Percentiles rank a stretch among this genome's conserved stretches.
Evolutionary conservation across 495 filamentous ascomycete species (phyloP).

Genomic region (Apiosordaria backusii): DNA sequence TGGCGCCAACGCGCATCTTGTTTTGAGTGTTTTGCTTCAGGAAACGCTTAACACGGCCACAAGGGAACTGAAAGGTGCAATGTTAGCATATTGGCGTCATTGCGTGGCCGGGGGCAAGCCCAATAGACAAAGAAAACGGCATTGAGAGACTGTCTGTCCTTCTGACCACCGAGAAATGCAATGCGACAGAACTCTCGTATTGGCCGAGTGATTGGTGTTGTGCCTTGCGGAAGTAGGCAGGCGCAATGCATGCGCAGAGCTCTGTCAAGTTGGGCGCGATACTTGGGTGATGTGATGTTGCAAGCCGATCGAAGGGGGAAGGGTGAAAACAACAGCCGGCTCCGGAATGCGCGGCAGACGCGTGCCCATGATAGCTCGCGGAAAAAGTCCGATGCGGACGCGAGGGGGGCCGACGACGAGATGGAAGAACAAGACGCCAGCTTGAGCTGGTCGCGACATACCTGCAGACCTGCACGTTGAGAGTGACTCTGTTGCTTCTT

Average conservation of each 20-base stretch:
- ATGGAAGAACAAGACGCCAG: constrained; percentile 16
- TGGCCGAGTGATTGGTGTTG: too few relatives aligned
- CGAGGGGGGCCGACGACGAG: constrained; percentile 6
- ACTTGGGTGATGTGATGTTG: background rate
- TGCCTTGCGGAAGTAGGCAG: background rate
- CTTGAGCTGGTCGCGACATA: constrained; percentile 50
- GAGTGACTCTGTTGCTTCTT: constrained; percentile 98
- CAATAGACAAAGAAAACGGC: constrained; percentile 3
- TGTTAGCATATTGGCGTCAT: constrained; percentile 24
- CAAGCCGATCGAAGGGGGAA: too few relatives aligned
- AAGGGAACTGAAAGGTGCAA: constrained; percentile 73
- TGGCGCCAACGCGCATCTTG: constrained; percentile 99
- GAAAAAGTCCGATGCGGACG: background rate
- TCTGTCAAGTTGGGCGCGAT: background rate
- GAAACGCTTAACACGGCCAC: constrained; percentile 99
- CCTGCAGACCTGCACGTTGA: constrained; percentile 96
- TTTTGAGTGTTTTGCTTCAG: constrained; percentile 98
- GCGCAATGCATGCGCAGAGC: constrained; percentile 2
- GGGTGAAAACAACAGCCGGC: background rate
- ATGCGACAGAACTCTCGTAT: too few relatives aligned
- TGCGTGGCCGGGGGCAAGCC: constrained; percentile 21
- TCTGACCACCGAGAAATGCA: too few relatives aligned
- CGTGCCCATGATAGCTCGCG: constrained; percentile 15
- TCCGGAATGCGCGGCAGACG: constrained; percentile 19
- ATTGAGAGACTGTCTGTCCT: background rate